Evolutionary conservation across 495 filamentous ascomycete genomes (phyloP).

Genomic region (Lasiosphaeris hirsuta): DNA sequence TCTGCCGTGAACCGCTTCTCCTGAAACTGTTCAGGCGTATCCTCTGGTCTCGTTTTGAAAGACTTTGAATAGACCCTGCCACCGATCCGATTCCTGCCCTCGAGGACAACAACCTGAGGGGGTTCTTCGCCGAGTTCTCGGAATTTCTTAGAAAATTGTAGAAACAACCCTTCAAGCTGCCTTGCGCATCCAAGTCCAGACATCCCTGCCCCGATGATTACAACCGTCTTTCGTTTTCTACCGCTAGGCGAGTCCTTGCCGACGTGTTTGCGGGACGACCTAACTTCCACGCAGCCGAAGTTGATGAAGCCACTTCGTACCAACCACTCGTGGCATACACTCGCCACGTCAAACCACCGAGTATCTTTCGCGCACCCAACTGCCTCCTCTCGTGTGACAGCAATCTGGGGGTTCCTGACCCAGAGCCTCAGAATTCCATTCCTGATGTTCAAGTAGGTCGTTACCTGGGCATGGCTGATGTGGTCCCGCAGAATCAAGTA

Average conservation of each 20-base stretch:
- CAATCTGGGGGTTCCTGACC: conserved; percentile 83
- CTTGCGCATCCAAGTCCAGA: conserved; percentile 87
- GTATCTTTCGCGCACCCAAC: conserved; percentile 86
- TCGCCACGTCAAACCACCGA: conserved; percentile 87
- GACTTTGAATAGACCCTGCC: conserved; percentile 92
- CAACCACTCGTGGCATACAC: conserved; percentile 89
- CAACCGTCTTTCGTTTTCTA: conserved; percentile 62
- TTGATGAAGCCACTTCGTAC: conserved; percentile 92
- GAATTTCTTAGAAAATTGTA: conserved; percentile 68
- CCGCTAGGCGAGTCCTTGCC: conserved; percentile 25
- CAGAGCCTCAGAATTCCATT: conserved; percentile 93
- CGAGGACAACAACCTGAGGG: conserved; percentile 77
- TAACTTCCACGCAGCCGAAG: conserved; percentile 76
- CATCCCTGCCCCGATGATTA: conserved; percentile 92
- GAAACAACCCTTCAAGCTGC: conserved; percentile 80
- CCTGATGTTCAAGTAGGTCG: conserved; percentile 93
- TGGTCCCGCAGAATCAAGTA: conserved; percentile 74
- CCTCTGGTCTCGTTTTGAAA: conserved; percentile 47
- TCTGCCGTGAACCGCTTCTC: conserved; percentile 80
- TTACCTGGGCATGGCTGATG: conserved; percentile 84
- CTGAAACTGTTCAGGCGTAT: conserved; percentile 28
- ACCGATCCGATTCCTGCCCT: conserved; percentile 85
- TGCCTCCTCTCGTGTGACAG: conserved; percentile 83
- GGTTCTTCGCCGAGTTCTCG: conserved; percentile 56
- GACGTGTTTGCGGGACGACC: conserved; percentile 29